These are phyloP conservation scores for Aspergillus pseudoterreus DNA, from an alignment of 2,329 filamentous ascomycete genomes.

Conservation along the genomic window DNA sequence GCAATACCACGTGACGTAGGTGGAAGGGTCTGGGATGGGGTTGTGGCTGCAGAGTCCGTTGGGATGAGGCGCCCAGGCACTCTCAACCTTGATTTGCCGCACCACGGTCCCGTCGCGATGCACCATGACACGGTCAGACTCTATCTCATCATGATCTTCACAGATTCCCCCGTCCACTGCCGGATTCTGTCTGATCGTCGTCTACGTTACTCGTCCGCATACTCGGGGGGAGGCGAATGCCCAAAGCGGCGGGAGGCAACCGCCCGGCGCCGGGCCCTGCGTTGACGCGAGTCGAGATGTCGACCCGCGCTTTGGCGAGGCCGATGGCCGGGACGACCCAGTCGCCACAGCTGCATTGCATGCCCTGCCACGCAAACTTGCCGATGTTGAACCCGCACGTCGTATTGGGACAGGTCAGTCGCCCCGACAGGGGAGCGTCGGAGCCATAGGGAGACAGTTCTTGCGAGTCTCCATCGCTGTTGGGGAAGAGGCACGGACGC, in stretches of 20 bases:
- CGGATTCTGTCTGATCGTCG: neutral
- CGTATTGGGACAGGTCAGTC: constrained; percentile 73
- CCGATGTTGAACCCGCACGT: constrained; percentile 82
- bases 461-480: constrained; percentile 11
- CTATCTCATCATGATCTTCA: constrained; percentile 3
- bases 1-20: constrained; percentile 14
- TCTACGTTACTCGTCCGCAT: constrained; percentile 24
- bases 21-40: constrained; percentile 1
- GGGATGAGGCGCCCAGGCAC: neutral
- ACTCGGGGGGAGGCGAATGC: constrained; percentile 39
- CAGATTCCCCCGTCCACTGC: constrained; percentile 12
- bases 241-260: constrained; percentile 22
- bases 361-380: constrained; percentile 93
- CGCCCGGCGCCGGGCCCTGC: constrained; percentile 17
- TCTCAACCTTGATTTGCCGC: neutral
- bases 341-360: constrained; percentile 83
- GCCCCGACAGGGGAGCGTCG: constrained; percentile 75
- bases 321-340: constrained; percentile 93
- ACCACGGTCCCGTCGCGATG: neutral
- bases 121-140: neutral
- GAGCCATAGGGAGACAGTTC: constrained; percentile 17
- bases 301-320: constrained; percentile 75
- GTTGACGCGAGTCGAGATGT: constrained; percentile 55
- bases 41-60: neutral
- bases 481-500: constrained; percentile 65